These are phyloP conservation scores for Ganoderma sp. DNA, from an alignment of 1,284 basidiomycete species.

Conservation along the genomic window DNA sequence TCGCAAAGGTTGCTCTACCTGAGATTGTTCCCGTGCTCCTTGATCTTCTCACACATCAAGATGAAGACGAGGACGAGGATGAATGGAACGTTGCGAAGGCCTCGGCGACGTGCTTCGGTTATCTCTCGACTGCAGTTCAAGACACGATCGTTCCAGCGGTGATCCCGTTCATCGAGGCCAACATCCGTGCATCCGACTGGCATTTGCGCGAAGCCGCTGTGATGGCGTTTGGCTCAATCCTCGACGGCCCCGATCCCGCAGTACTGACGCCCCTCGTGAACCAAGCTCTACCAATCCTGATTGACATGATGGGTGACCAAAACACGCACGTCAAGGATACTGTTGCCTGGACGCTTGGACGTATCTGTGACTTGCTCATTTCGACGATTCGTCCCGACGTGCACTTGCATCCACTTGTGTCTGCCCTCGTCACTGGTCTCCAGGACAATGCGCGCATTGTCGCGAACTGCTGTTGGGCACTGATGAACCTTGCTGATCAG, in stretches of 20 bases:
- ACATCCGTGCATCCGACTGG: slow-evolving; percentile 95
- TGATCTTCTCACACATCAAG: slow-evolving; percentile 88
- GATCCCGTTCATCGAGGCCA: slow-evolving; percentile 97
- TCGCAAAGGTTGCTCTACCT: slow-evolving; percentile 92
- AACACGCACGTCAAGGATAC: slow-evolving; percentile 94
- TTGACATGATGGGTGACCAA: slow-evolving; percentile 93
- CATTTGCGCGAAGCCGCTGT: slow-evolving; percentile 95
- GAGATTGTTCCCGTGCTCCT: slow-evolving; percentile 96
- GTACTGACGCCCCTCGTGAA: slow-evolving; percentile 91
- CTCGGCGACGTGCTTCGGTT: slow-evolving; percentile 90
- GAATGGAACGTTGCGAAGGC: slow-evolving; percentile 99
- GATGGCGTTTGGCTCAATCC: slow-evolving; percentile 98
- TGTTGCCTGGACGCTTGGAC: slow-evolving; percentile 96
- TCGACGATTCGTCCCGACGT: slow-evolving; percentile 88
- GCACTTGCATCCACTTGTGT: slow-evolving; percentile 85
- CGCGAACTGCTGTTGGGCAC: slow-evolving; percentile 94
- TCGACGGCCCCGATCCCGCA: slow-evolving; percentile 91
- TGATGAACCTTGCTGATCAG: slow-evolving; percentile 95
- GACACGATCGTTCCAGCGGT: slow-evolving; percentile 92
- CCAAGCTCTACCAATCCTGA: slow-evolving; percentile 92
- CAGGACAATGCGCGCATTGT: slow-evolving; percentile 87
- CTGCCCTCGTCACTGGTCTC: slow-evolving; percentile 84
- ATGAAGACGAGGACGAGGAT: slow-evolving; percentile 97
- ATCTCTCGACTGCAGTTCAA: slow-evolving; percentile 90
- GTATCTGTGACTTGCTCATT: slow-evolving; percentile 93